Base-by-base conservation (phyloP, 257 asterid species). In the Primulina tabacum region DNA sequence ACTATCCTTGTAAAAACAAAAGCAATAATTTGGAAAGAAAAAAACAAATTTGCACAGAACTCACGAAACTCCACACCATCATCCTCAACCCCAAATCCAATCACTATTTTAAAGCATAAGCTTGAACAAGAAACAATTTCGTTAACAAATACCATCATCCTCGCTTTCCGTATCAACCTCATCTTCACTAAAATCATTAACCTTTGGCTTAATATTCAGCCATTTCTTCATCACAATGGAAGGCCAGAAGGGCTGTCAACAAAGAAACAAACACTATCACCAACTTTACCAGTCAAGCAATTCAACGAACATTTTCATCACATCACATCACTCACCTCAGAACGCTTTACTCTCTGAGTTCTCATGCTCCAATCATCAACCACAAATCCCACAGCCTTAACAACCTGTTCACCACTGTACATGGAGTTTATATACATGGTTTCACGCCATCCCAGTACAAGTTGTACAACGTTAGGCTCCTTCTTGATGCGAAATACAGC, bases 151-250 rank as follows among this genome's bases (percentile, higher is more conserved):
- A 92, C 97, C 95, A 77, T 92, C 97, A 82, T 90, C 98, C 71
- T 92, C 98, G 64, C 95, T 88, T 88, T 92, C 98, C 11, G 97
- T 85, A 35, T 92, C 98, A 18, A 77, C 87, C 84, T 92, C 98
- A 77, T 92, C 98, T 71, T 92, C 98, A 62, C 98, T 92, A 63
- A 92, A 92, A 66, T 92, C 97, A 64, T 83, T 60, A 71, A 81
- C 92, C 74, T 82, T 73, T 2, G 98, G 98, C 81, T 81, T 76
- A 59, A 92, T 85, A 68, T 92, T 92, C 50, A 92, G 85, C 98
- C 98, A 92, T 77, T 92, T 92, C 76, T 92, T 90, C 95, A 92
- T 85, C 86, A 92, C 95, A 76, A 88, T 78, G 62, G 96, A 82
- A 0, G 98, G 97, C 98, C 97, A 90, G 72, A 90, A 92, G 28